phyloP scores from a whole-genome alignment of 2,329 filamentous ascomycete genomes.

The Neurospora crassa region DNA sequence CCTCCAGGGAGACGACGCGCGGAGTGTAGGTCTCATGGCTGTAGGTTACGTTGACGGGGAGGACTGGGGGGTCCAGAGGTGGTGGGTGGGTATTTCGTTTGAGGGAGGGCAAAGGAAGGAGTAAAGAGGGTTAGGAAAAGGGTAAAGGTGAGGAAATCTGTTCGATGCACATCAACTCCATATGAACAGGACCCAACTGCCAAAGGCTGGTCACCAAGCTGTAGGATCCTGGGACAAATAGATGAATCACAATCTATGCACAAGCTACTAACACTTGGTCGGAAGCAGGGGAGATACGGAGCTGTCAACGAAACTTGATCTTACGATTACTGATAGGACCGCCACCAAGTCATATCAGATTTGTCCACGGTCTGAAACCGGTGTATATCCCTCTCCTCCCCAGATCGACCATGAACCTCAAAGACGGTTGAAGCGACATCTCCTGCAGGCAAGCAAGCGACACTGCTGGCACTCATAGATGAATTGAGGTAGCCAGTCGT shows the following conservation, averaged over 20 bases:
- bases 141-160: background rate
- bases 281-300: background rate
- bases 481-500: constrained; percentile 26
- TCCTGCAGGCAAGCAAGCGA: constrained; percentile 32
- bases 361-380: background rate
- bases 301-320: background rate
- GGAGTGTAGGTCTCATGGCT: constrained; percentile 3
- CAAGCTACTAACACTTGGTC: background rate
- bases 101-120: background rate
- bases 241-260: background rate
- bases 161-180: background rate
- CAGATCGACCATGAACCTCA: constrained; percentile 7
- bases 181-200: background rate
- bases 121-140: background rate
- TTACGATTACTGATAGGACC: too few relatives aligned
- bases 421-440: constrained; percentile 35
- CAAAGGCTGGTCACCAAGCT: background rate
- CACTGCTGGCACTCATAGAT: constrained; percentile 40
- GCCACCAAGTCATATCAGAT: too few relatives aligned
- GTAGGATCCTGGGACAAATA: background rate
- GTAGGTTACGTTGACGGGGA: constrained; percentile 1
- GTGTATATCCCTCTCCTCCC: background rate
- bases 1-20: background rate
- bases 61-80: background rate
- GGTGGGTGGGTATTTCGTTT: background rate